Evolutionary conservation across 176 grass and related monocot species (phyloP), one percentile per base, ranked within the genome.

Genomic region (Oryza nivara): DNA sequence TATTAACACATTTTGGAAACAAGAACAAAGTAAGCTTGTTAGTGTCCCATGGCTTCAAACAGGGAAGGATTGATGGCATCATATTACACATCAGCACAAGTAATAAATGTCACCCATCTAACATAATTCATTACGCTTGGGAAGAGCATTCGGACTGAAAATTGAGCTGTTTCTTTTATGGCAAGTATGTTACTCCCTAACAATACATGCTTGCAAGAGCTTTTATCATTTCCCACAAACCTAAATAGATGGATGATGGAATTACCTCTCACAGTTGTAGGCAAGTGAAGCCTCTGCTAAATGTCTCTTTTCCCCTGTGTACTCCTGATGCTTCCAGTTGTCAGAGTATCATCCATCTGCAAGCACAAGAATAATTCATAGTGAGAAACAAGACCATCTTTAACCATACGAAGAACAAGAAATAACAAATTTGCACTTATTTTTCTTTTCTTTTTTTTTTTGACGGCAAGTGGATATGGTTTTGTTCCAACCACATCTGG

Each of bases 261-360:
- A 76, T 85, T 92, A 99, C 97, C 93, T 99, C 84, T 94, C 93
- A 84, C 97, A 99, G 51, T 99, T 99, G 74, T 99, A 99, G 36
- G 93, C 93, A 86, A 99, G 97, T 25, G 97, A 99, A 89, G 89
- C 91, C 84, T 94, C 92, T n/a, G 97, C 97, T 88, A 99, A 77
- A 56, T 73, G 90, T 65, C 84, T 86, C 83, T 99, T 99, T 72
- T 99, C 36, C 81, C 91, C 43, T 96, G 84, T 75, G 93, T 79
- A 56, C 88, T 96, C 84, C 90, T 99, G 73, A 99, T 94, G 86
- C 97, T 99, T 76, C 97, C 97, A 74, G 97, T 99, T 75, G 97
- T 99, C 56, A 95, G 83, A 64, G 88, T 88, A 91, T 96, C 97
- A 89, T 99, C 97, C 97, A 96, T 96, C 97, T 99, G 70, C 72